Evolutionary conservation across 2,329 filamentous ascomycete genomes (phyloP).

Genomic region (Penicillium brevicompactum): DNA sequence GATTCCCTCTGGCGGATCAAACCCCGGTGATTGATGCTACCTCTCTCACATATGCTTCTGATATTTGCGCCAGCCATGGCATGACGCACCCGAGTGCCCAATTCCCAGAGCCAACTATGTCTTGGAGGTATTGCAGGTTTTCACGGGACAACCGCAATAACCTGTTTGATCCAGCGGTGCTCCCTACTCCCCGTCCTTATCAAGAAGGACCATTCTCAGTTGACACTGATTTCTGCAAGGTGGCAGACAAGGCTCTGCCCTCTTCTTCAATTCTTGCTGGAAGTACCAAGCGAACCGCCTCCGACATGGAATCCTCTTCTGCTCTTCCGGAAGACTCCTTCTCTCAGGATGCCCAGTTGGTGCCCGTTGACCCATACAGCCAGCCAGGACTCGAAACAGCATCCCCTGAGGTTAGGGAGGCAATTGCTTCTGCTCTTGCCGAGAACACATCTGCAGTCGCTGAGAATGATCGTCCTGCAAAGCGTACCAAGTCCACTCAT

Average conservation of each 20-base stretch:
- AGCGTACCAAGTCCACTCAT: conserved; percentile 30
- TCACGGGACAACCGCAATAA: background rate
- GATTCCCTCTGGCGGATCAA: background rate
- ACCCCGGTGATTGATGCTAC: background rate
- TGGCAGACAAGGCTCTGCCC: background rate
- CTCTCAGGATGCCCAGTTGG: conserved; percentile 31
- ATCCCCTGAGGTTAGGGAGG: conserved; percentile 10
- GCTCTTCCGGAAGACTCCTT: background rate
- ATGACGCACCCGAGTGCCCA: conserved; percentile 4
- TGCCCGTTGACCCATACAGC: conserved; percentile 8
- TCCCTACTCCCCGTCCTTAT: conserved; percentile 11
- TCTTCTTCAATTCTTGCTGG: background rate
- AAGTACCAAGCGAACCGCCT: conserved; percentile 34
- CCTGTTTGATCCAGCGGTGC: background rate
- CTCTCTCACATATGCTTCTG: background rate
- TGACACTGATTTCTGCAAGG: background rate
- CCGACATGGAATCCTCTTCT: conserved; percentile 26
- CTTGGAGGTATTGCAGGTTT: background rate
- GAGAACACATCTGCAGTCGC: conserved; percentile 13
- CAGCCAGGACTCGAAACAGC: conserved; percentile 17
- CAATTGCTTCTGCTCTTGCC: conserved; percentile 14
- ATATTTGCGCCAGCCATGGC: background rate
- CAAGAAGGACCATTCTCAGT: conserved; percentile 24
- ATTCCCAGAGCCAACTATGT: conserved; percentile 4
- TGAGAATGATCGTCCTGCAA: conserved; percentile 25